Evolutionary conservation across 371 early-diverging fungal genomes (phyloP).

Genomic region (Mucor circinelloides): DNA sequence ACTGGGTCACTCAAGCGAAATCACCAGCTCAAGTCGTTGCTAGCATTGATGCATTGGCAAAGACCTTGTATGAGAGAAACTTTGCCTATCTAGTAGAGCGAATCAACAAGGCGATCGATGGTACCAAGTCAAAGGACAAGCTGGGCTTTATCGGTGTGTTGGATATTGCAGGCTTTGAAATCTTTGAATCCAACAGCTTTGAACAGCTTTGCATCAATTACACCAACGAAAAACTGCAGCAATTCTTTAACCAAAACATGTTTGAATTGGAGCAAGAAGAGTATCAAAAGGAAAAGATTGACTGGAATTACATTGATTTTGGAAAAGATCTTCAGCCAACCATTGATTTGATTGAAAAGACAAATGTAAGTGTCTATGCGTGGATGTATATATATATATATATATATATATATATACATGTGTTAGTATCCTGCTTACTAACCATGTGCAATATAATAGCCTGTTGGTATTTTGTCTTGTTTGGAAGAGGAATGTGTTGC

Average conservation of each 20-base stretch:
- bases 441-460: conserved; percentile 52
- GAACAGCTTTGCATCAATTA: conserved; percentile 99
- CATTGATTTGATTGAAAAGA: conserved; percentile 97
- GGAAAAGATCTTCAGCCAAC: conserved; percentile 99
- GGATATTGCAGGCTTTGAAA: conserved; percentile 99
- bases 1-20: conserved; percentile 94
- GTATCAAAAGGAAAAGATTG: conserved; percentile 94
- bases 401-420: background rate
- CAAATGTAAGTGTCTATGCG: conserved; percentile 56
- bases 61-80: conserved; percentile 97
- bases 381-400: background rate
- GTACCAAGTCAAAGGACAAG: conserved; percentile 51
- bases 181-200: conserved; percentile 97
- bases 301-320: conserved; percentile 98
- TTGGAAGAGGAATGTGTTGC: conserved; percentile 99
- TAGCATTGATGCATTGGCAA: conserved; percentile 93
- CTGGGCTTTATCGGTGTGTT: conserved; percentile 94
- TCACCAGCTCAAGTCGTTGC: conserved; percentile 87
- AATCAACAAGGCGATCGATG: conserved; percentile 88
- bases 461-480: conserved; percentile 97
- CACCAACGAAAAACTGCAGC: conserved; percentile 99
- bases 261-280: conserved; percentile 99
- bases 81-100: conserved; percentile 91
- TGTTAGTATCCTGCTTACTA: no score
- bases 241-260: conserved; percentile 99